phyloP scores from a whole-genome alignment of 148 eudicot genomes.

The Tetragonia tetragonoides region DNA sequence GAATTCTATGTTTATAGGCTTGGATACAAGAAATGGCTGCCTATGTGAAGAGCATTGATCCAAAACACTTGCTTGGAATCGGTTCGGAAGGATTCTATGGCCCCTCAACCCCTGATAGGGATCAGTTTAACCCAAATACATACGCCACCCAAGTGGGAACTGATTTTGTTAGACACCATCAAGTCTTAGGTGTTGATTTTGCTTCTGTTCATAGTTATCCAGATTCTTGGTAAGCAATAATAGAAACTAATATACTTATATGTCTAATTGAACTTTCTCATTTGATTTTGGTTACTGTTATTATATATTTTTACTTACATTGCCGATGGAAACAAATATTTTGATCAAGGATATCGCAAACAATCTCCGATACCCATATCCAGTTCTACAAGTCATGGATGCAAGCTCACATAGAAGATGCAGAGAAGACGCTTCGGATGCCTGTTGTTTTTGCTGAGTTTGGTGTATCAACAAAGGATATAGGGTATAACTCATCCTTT shows the following conservation, averaged over 20 bases:
- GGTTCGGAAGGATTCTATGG: slow-evolving; percentile 90
- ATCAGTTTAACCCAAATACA: slow-evolving; percentile 60
- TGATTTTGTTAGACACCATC: slow-evolving; percentile 80
- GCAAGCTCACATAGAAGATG: slow-evolving; percentile 79
- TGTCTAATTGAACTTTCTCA: background rate
- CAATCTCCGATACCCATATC: slow-evolving; percentile 46
- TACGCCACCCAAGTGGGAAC: slow-evolving; percentile 72
- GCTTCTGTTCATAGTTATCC: slow-evolving; percentile 83
- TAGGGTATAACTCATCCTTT: slow-evolving; percentile 58
- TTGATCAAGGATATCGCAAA: slow-evolving; percentile 51
- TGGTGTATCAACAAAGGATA: slow-evolving; percentile 66
- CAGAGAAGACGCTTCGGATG: slow-evolving; percentile 60
- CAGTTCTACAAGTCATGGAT: slow-evolving; percentile 70
- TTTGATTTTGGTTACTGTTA: background rate
- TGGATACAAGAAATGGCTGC: slow-evolving; percentile 95
- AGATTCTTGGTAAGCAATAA: slow-evolving; percentile 62
- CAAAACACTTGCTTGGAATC: slow-evolving; percentile 72
- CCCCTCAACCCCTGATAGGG: slow-evolving; percentile 58
- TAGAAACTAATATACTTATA: background rate
- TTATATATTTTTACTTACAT: too few relatives aligned
- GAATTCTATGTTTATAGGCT: slow-evolving; percentile 34
- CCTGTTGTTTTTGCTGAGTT: slow-evolving; percentile 71
- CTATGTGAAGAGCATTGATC: slow-evolving; percentile 72
- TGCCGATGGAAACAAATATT: slow-evolving; percentile 2
- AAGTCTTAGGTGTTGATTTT: slow-evolving; percentile 79